A percentile compares a stretch with the other conserved stretches of the same genome.
Evolutionary conservation across 371 early-diverging fungal genomes (phyloP).

Genomic region (Parasitella parasitica): DNA sequence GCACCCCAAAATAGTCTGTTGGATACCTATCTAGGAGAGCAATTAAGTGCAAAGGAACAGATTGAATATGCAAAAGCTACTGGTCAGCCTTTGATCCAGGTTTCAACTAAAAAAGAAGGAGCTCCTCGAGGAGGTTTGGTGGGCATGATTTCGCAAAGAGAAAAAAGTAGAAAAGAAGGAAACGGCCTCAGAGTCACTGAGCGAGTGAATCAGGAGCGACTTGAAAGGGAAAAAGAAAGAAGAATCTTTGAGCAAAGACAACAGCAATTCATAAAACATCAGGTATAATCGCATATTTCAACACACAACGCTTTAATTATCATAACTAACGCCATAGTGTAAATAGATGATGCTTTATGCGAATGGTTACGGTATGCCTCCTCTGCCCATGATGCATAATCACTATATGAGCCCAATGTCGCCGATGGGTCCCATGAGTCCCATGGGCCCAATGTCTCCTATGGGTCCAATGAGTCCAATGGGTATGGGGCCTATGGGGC

Average conservation of each 20-base stretch:
- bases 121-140: conserved; percentile 46
- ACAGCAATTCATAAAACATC: conserved; percentile 48
- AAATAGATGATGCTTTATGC: conserved; percentile 51
- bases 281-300: conserved; percentile 31
- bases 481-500: conserved; percentile 14
- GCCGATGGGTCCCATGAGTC: conserved; percentile 24
- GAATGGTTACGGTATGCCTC: conserved; percentile 32
- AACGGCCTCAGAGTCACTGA: conserved; percentile 36
- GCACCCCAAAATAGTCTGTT: conserved; percentile 47
- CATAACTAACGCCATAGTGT: no score
- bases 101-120: conserved; percentile 38
- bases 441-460: conserved; percentile 26
- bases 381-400: conserved; percentile 31
- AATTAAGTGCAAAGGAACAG: conserved; percentile 50
- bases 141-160: conserved; percentile 50
- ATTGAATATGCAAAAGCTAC: conserved; percentile 50
- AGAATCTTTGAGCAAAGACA: conserved; percentile 50
- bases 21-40: conserved; percentile 44
- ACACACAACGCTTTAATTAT: not conserved
- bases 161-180: conserved; percentile 43
- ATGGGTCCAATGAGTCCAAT: conserved; percentile 22
- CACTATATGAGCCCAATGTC: conserved; percentile 28
- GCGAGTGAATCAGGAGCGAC: conserved; percentile 31
- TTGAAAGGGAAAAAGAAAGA: conserved; percentile 51
- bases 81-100: conserved; percentile 51